These are phyloP conservation scores for Bocquillonia castaneifolia DNA, from an alignment of 441 rosid species.

Conservation along the genomic window DNA sequence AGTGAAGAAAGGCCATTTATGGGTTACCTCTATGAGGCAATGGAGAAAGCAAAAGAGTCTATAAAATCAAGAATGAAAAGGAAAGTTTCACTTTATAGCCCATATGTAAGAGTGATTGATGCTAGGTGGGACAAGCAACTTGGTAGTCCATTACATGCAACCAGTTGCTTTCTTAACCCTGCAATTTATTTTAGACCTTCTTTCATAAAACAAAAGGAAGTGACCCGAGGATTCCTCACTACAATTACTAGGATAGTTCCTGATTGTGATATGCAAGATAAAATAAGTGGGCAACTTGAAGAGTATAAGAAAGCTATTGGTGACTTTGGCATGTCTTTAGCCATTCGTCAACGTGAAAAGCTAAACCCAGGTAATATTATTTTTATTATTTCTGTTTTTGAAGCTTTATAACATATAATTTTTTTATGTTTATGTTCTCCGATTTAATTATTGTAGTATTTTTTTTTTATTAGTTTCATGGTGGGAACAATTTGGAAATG, in stretches of 20 bases:
- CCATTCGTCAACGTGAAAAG: neutral
- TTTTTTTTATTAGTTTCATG: neutral
- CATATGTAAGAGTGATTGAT: neutral
- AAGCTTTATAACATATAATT: no score
- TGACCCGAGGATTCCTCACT: neutral
- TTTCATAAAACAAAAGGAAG: neutral
- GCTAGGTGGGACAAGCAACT: slow-evolving; percentile 8
- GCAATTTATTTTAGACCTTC: neutral
- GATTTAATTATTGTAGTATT: no score
- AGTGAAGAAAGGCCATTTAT: neutral
- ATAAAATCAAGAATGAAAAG: neutral
- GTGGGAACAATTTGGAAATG: neutral
- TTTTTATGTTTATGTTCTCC: no score
- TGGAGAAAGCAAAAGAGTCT: neutral
- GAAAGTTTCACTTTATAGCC: neutral
- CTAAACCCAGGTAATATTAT: no score
- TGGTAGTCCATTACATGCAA: neutral
- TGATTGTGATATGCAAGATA: neutral
- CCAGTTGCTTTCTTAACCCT: slow-evolving; percentile 1
- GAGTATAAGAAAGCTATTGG: neutral
- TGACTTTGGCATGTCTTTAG: neutral
- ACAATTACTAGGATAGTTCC: neutral
- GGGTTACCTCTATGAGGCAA: slow-evolving; percentile 3
- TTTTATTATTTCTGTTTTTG: no score
- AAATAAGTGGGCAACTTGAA: neutral